Evolutionary conservation across 1,284 basidiomycete genomes (phyloP), one percentile per base, ranked within the genome.

Genomic region (Moniliophthora roreri): DNA sequence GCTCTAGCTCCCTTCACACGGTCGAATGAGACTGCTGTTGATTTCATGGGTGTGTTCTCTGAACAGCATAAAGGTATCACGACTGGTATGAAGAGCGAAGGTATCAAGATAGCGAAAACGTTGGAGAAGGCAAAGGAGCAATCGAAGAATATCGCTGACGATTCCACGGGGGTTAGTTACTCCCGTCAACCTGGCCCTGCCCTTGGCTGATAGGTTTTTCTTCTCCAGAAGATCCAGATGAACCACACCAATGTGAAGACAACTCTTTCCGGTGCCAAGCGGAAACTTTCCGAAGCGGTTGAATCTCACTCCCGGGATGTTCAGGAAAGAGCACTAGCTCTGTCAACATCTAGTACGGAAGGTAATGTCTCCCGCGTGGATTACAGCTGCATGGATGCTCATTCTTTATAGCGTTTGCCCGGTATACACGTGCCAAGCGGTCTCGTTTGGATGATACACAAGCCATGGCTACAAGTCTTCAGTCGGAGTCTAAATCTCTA

Each of bases 381-480:
- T 40, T 37, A 21, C n/a, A 7, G 35, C 51, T 52, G 4, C 42
- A 32, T 13, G 47, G 46, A 44, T 55, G 46, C 37, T 55, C 9
- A 52, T 50, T 51, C 48, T 34, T 44, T 18, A 32, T 56, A 85
- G 86, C 81, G 23, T 78, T 89, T 58, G 82, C 88, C 56, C 75
- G 80, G 51, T 72, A 87, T 60, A 70, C 72, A 39, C 76, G 80
- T 52, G 78, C 81, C 11, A 92, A 92, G 65, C 77, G 83, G 50
- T 82, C 82, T 34, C 79, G 89, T 23, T 63, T 85, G 4, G 87
- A 90, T 49, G 74, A 77, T 9, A 82, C 79, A 16, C 70, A 75
- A 40, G 63, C 72, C 3, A 68, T 89, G 62, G 69, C 69, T 24
- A 66, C 70, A 2, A 79, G 82, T 35, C 63, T 82, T 26, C 77